Percentiles rank a stretch among this genome's conserved stretches.
These are phyloP conservation scores for Magnolia kwangsiensis DNA, from an alignment of 164 flowering plant species.

Conservation along the genomic window DNA sequence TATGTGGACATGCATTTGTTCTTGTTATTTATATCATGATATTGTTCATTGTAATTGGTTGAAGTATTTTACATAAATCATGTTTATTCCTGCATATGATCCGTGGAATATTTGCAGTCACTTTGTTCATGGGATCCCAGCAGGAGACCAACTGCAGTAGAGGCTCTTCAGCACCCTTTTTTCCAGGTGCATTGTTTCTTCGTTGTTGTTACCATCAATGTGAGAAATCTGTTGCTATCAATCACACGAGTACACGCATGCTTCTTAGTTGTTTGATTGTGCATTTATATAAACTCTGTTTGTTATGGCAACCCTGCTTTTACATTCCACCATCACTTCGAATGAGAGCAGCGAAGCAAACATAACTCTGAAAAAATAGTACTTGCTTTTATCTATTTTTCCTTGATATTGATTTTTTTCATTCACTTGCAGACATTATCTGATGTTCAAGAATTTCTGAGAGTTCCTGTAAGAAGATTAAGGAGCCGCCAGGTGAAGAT, in stretches of 20 bases:
- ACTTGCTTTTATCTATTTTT: too few relatives aligned
- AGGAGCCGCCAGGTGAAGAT: constrained; percentile 78
- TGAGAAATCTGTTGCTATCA: background rate
- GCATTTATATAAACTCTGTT: background rate
- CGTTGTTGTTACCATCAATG: background rate
- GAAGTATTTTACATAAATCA: too few relatives aligned
- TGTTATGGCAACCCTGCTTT: constrained; percentile 61
- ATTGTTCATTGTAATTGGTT: too few relatives aligned
- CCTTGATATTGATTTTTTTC: background rate
- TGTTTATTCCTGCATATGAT: too few relatives aligned
- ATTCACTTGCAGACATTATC: constrained; percentile 42
- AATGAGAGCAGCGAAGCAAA: constrained; percentile 24
- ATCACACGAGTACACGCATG: background rate
- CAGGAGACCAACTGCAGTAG: too few relatives aligned
- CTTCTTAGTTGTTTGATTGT: background rate
- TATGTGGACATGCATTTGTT: too few relatives aligned
- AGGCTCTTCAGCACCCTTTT: constrained; percentile 69
- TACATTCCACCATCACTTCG: constrained; percentile 95
- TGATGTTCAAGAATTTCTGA: constrained; percentile 58
- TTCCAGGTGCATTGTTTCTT: constrained; percentile 40
- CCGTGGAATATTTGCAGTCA: too few relatives aligned
- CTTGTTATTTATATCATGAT: too few relatives aligned
- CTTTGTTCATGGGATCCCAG: too few relatives aligned
- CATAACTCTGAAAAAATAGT: too few relatives aligned
- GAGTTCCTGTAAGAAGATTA: constrained; percentile 48